Base-by-base conservation (phyloP, 257 asterid species). In the Striga asiatica region DNA sequence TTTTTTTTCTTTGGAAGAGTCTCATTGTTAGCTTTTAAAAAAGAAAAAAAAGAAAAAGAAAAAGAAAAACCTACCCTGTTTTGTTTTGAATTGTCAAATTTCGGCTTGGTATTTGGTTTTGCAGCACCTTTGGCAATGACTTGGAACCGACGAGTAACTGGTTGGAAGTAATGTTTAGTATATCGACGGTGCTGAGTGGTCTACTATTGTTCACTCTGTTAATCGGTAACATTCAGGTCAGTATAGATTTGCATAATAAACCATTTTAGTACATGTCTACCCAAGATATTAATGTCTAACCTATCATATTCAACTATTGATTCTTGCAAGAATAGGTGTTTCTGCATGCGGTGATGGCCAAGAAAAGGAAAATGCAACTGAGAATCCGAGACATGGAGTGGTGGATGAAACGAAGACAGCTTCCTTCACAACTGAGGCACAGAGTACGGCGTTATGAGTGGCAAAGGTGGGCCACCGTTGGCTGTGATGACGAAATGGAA, bases 321-420 rank as follows among this genome's bases (percentile, higher is more conserved):
- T 41, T 50, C 0, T 58, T 55, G 23, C 29, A 7, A 0, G 11
- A n/a, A 31, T 25, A 91, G 98, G 96, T 91, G 16, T 88, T 92
- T 67, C 20, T 92, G 71, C 99, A 92, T 19, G 86, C 99, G 16
- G 99, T 92, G n/a, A 92, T 88, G 99, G 91, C 93, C 1, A 82
- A 79, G 73, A 92, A 81, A 75, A 71, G 93, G 61, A 92, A 78
- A 60, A 82, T 85, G 95, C 99, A 88, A 54, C 74, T 84, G 23
- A 71, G 95, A 64, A 77, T 80, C 60, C 66, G 99, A 17, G 99
- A 92, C 70, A 74, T 85, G 86, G 99, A 92, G 39, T 92, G 99
- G 99, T 92, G 99, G 99, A 92, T 92, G 99, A 82, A 45, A 68
- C 71, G 97, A 53, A 76, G 99, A 21, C 99, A 88, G 7, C 46